Base-by-base conservation (phyloP, 805 yeast genomes). In the Candida ipomoeae region DNA sequence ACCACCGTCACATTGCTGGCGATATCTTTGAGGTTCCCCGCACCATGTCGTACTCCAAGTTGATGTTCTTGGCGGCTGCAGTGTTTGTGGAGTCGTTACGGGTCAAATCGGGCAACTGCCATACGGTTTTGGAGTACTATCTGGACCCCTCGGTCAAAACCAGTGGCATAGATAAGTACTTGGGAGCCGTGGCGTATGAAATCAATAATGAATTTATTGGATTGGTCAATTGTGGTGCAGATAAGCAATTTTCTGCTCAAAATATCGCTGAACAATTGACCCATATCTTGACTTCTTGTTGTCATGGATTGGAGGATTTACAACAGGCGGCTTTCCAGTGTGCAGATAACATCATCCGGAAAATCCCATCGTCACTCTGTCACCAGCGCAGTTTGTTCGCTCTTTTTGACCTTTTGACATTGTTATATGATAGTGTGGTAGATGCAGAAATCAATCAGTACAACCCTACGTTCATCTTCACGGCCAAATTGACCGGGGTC, bases 41-140 rank as follows among this genome's bases (percentile, higher is more conserved):
- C 55, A 63, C 67, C 13, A 59, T 87, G 48, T 82, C 94, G 0
- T 80, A 83, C 56, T 84, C 96, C 4, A 88, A 88, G 59, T 73
- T 88, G 55, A 87, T 92, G 87, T 94, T 94, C 64, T 70, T 94
- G 57, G 84, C 96, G 0, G 87, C 98, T 0, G 77, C 96, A 0
- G 73, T 85, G 3, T 77, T 90, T 50, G 75, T 92, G 35, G 99
- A 94, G 70, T 74, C 82, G 17, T 72, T 89, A 46, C 77, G 99
- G 52, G 87, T 87, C 18, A 81, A 78, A 47, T 75, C 85, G 7
- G 98, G 97, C 13, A 84, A 85, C 55, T 86, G 96, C 56, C 83
- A 95, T 0, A 82, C 83, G n/a, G 73, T 83, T 34, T 75, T 92
- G 48, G 75, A 78, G 37, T 94, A 94, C 68, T 85, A 86, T 58